These are phyloP conservation scores for Globisporangium solare DNA, from an alignment of 352 stramenopile species.

Conservation along the genomic window DNA sequence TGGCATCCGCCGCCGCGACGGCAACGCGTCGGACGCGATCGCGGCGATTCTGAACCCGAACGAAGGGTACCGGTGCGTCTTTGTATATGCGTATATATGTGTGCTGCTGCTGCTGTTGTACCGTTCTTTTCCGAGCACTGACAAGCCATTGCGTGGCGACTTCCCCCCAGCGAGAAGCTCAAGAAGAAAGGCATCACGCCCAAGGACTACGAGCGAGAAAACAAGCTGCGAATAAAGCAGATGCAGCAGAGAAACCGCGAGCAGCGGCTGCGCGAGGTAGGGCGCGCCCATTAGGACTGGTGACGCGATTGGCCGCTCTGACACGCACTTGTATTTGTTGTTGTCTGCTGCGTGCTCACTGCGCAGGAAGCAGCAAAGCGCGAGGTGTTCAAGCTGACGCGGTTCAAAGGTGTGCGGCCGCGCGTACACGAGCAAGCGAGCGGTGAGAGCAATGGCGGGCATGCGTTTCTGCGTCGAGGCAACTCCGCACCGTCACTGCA, in stretches of 20 bases:
- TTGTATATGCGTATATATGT: no score
- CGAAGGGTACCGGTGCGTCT: slow-evolving; percentile 50
- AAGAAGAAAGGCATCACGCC: slow-evolving; percentile 44
- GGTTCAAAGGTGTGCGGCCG: slow-evolving; percentile 53
- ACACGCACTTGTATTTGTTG: neutral
- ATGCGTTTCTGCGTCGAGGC: slow-evolving; percentile 31
- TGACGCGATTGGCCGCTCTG: neutral
- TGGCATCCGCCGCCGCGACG: slow-evolving; percentile 52
- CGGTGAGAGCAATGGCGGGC: slow-evolving; percentile 13
- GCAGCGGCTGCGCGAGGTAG: slow-evolving; percentile 36
- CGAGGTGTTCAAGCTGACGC: slow-evolving; percentile 61
- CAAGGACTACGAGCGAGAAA: slow-evolving; percentile 60
- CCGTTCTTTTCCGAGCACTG: no score
- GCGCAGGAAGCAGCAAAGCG: slow-evolving; percentile 28
- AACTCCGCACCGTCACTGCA: slow-evolving; percentile 8
- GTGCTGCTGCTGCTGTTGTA: neutral
- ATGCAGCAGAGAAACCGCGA: slow-evolving; percentile 57
- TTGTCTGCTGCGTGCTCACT: neutral
- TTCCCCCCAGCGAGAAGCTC: no score
- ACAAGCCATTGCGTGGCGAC: no score
- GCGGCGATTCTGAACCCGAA: slow-evolving; percentile 58
- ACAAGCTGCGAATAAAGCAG: slow-evolving; percentile 57
- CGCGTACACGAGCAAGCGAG: slow-evolving; percentile 28
- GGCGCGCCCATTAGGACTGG: neutral
- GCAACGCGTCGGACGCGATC: slow-evolving; percentile 67